phyloP scores from a whole-genome alignment of 768 basidiomycete genomes.

The Suillus lakei region DNA sequence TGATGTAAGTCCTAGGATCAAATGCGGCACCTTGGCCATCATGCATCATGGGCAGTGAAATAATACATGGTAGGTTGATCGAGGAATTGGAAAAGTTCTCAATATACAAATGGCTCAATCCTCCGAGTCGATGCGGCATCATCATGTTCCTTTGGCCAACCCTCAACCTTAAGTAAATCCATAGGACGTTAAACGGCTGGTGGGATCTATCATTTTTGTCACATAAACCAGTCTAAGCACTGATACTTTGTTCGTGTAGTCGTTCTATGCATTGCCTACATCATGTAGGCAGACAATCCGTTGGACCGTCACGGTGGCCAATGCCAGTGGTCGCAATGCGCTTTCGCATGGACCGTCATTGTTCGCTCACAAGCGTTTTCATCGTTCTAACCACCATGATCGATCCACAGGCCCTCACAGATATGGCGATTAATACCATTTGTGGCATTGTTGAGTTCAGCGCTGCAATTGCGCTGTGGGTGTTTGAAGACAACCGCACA shows the following conservation, averaged over 20 bases:
- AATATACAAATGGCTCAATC: neutral
- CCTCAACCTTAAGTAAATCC: neutral
- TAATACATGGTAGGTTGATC: neutral
- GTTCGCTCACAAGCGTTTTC: neutral
- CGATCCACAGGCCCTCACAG: neutral
- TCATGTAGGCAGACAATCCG: neutral
- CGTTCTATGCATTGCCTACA: neutral
- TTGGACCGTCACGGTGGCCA: neutral
- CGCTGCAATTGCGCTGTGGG: neutral
- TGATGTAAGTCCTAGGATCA: neutral
- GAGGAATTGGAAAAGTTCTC: neutral
- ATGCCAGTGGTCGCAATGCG: neutral
- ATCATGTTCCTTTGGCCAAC: neutral
- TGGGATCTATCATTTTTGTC: neutral
- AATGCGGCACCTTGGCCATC: neutral
- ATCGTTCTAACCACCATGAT: neutral
- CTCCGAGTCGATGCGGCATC: neutral
- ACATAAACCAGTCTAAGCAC: neutral
- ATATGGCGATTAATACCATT: neutral
- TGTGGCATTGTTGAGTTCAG: neutral
- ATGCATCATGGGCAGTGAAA: neutral
- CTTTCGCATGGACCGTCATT: neutral
- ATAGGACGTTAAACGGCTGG: neutral
- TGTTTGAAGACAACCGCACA: neutral
- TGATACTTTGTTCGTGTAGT: neutral